These are phyloP conservation scores for Physcomitrellopsis africana DNA, from an alignment of 225 moss, liverwort and hornwort genomes.

Conservation along the genomic window DNA sequence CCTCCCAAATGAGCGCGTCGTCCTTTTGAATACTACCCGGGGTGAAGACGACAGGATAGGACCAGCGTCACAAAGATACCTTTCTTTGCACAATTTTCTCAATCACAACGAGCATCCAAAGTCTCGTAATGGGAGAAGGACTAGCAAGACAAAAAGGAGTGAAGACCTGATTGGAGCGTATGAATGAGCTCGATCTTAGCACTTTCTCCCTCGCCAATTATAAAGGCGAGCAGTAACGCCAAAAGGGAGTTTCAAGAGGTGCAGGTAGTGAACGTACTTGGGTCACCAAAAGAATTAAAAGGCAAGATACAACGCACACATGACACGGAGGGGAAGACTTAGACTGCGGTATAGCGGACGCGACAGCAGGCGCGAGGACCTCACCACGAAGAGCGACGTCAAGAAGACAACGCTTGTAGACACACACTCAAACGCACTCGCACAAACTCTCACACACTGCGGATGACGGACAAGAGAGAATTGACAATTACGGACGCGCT, in stretches of 20 bases:
- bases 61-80: too few relatives aligned
- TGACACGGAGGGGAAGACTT: neutral
- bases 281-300: conserved; percentile 18
- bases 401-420: too few relatives aligned
- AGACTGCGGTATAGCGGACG: neutral
- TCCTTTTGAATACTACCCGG: conserved; percentile 28
- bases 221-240: conserved; percentile 25
- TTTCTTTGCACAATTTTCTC: too few relatives aligned
- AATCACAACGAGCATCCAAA: conserved; percentile 14
- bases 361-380: neutral
- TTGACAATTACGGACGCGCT: conserved; percentile 11
- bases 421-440: too few relatives aligned
- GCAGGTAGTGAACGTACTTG: conserved; percentile 38
- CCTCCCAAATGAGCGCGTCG: neutral
- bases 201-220: conserved; percentile 31
- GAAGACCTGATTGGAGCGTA: neutral
- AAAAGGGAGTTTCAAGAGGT: neutral
- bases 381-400: too few relatives aligned
- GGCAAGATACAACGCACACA: conserved; percentile 8
- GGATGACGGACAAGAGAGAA: conserved; percentile 6
- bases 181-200: conserved; percentile 38
- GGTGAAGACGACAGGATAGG: too few relatives aligned
- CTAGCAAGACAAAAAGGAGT: conserved; percentile 28
- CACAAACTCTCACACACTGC: neutral
- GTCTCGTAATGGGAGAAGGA: conserved; percentile 5